Evolutionary conservation across 345 rosid species (phyloP).

Genomic region (Eucalyptus albens): DNA sequence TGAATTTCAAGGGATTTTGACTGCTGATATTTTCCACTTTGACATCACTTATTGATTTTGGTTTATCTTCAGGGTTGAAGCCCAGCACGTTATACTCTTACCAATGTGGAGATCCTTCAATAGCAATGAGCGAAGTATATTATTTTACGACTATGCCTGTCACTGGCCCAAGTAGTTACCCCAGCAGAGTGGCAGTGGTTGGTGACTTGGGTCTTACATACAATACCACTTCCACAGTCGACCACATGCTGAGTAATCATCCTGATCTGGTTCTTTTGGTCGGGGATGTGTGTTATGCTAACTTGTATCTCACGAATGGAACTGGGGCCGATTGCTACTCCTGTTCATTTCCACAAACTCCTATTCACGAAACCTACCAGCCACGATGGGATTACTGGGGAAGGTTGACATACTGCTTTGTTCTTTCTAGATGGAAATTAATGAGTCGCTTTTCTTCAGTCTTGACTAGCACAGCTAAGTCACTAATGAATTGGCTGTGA

Average conservation of each 20-base stretch:
- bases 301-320: conserved; percentile 59
- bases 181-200: conserved; percentile 52
- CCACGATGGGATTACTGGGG: conserved; percentile 99
- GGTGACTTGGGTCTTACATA: conserved; percentile 88
- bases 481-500: neutral
- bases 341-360: conserved; percentile 36
- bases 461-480: neutral
- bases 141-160: conserved; percentile 69
- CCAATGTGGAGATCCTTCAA: conserved; percentile 64
- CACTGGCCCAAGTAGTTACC: conserved; percentile 36
- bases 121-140: conserved; percentile 38
- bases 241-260: conserved; percentile 47
- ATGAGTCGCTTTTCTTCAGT: neutral
- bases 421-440: neutral
- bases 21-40: neutral
- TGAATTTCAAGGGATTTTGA: neutral
- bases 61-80: conserved; percentile 40
- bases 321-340: conserved; percentile 39
- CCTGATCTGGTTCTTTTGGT: conserved; percentile 77
- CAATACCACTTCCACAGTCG: conserved; percentile 53
- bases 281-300: conserved; percentile 76
- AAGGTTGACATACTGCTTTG: conserved; percentile 26
- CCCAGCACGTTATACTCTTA: conserved; percentile 44
- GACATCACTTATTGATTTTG: neutral
- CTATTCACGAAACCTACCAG: conserved; percentile 70